phyloP scores from a whole-genome alignment of 345 rosid genomes.

The Bretschneidera sinensis region DNA sequence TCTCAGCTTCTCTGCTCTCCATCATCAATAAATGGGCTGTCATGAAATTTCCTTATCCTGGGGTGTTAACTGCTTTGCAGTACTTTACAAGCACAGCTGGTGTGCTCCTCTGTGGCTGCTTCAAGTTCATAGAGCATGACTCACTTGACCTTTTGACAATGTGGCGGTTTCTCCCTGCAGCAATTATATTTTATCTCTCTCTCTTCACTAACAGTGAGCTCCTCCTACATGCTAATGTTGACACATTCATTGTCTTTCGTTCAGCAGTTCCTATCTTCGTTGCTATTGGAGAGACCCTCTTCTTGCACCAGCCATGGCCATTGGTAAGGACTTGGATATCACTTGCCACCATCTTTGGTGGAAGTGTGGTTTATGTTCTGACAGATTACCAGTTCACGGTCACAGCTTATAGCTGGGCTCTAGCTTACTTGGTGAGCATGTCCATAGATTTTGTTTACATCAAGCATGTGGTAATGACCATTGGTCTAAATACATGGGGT shows the following conservation, averaged over 20 bases:
- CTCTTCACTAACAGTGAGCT: conserved; percentile 97
- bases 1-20: conserved; percentile 91
- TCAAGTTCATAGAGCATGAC: conserved; percentile 70
- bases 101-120: conserved; percentile 52
- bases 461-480: conserved; percentile 97
- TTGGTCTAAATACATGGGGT: conserved; percentile 92
- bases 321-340: conserved; percentile 77
- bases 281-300: conserved; percentile 84
- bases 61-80: conserved; percentile 90
- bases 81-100: conserved; percentile 89
- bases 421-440: conserved; percentile 88
- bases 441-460: conserved; percentile 95
- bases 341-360: conserved; percentile 72
- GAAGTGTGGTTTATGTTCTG: conserved; percentile 77
- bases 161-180: conserved; percentile 97
- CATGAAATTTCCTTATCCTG: conserved; percentile 95
- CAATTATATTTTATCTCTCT: conserved; percentile 84
- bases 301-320: conserved; percentile 89
- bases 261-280: conserved; percentile 90
- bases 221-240: conserved; percentile 92
- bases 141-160: conserved; percentile 59
- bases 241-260: conserved; percentile 92
- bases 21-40: conserved; percentile 98
- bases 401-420: conserved; percentile 85
- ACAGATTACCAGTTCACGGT: conserved; percentile 88